phyloP scores from a whole-genome alignment of 1,284 basidiomycete genomes.

The Amylostereum areolatum region DNA sequence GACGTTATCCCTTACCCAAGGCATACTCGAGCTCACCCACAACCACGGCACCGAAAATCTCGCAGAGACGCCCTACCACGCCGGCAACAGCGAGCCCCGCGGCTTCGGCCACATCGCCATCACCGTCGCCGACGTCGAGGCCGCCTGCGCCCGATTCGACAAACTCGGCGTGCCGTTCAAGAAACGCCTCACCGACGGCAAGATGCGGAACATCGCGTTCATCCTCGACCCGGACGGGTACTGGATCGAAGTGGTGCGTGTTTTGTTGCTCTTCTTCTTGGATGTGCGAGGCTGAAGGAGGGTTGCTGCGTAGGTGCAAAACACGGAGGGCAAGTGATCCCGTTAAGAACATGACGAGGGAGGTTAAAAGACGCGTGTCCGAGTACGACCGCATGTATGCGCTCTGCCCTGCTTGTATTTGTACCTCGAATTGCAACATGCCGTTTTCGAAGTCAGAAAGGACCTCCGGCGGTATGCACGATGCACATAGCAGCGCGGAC shows the following conservation, averaged over 20 bases:
- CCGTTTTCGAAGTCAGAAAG: no score
- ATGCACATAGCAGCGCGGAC: no score
- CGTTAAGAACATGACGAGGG: no score
- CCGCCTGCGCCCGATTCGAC: conserved; percentile 83
- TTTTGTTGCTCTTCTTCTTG: no score
- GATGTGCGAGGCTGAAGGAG: no score
- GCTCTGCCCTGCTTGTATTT: no score
- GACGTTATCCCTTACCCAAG: conserved; percentile 24
- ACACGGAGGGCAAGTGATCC: no score
- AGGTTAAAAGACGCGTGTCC: no score
- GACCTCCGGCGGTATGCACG: no score
- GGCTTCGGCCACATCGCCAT: conserved; percentile 89
- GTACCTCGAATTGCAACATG: no score
- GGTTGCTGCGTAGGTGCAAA: no score
- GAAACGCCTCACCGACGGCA: conserved; percentile 83
- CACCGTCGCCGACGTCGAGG: conserved; percentile 78
- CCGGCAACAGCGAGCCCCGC: conserved; percentile 78
- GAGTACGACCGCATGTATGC: no score
- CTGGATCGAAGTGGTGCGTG: conserved; percentile 31
- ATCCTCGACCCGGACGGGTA: conserved; percentile 68
- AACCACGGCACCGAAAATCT: conserved; percentile 82
- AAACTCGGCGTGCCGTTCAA: conserved; percentile 81
- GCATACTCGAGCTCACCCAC: conserved; percentile 83
- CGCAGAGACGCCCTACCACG: conserved; percentile 60
- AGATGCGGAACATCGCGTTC: conserved; percentile 85